Evolutionary conservation across 371 early-diverging fungal genomes (phyloP).

Genomic region (Mucor plumbeus): DNA sequence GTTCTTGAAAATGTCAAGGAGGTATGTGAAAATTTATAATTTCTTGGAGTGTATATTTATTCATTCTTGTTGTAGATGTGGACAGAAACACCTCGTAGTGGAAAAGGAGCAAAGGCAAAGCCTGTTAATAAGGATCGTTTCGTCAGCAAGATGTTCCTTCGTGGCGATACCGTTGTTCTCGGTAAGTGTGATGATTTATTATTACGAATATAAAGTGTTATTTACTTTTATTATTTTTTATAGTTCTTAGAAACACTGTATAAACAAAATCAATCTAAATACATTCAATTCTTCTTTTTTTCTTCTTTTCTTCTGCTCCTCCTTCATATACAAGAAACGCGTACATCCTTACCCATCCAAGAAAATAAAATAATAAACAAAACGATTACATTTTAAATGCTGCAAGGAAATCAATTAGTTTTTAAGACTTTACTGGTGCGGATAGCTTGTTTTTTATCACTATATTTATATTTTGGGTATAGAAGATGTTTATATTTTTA

Average conservation of each 20-base stretch:
- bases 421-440: no score
- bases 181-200: slow-evolving; percentile 45
- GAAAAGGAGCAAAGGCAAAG: slow-evolving; percentile 92
- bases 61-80: slow-evolving; percentile 76
- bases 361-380: neutral
- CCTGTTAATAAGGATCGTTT: slow-evolving; percentile 98
- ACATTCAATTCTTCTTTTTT: neutral
- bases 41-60: neutral
- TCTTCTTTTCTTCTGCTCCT: neutral
- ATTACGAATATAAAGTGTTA: neutral
- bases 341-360: neutral
- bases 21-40: slow-evolving; percentile 46
- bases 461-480: no score
- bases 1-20: slow-evolving; percentile 98
- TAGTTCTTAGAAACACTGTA: slow-evolving; percentile 49
- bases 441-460: no score
- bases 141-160: slow-evolving; percentile 96
- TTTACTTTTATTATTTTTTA: no score
- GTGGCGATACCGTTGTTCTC: slow-evolving; percentile 96
- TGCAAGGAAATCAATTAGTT: no score
- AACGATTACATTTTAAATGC: no score
- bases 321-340: neutral
- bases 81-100: slow-evolving; percentile 91
- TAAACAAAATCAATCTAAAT: slow-evolving; percentile 25
- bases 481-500: no score